Evolutionary conservation across 2,329 filamentous ascomycete species (phyloP), one percentile per base, ranked within the genome.

Genomic region (Sarocladium strictum): DNA sequence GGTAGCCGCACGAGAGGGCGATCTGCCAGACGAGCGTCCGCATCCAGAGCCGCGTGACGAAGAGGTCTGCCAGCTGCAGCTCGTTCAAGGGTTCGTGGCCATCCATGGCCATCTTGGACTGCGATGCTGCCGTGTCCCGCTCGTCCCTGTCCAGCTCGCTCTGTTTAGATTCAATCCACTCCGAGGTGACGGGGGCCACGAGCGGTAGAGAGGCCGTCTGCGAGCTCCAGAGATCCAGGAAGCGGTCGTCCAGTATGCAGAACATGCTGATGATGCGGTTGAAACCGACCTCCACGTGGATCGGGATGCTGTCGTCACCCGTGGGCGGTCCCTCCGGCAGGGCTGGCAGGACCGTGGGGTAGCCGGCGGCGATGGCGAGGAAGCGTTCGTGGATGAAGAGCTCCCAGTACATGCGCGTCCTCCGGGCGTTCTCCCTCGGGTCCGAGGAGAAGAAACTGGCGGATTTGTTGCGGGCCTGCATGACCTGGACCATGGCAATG

Each of bases 341-440:
- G 1, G 69, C 66, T 9, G 60, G 59, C 56, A 73, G 61, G 15
- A 66, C 62, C 26, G 67, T 67, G 1, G 71, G 69, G 4, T 73
- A 73, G 41, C 77, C 77, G 37, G 78, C 73, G 3, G 76, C 67
- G 24, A 81, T 74, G 32, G 75, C 75, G n/a, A 78, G 61, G 60
- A 81, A 82, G 15, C 80, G 73, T 61, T 82, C 79, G 56, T 81
- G 78, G 29, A 82, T 77, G 59, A 76, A 81, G 12, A 72, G 73
- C 58, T 79, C 73, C 78, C 79, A 82, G 62, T 81, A 81, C 1
- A 80, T 63, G 2, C 79, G 69, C 57, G 79, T 76, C 21, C 61
- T 59, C 14, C 57, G 53, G 43, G 59, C 47, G 33, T 54, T 43
- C 56, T 58, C 53, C 15, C 40, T 54, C 10, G 27, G 47, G 27